phyloP scores from a whole-genome alignment of 192 early-diverging fungal genomes.

The Gaertneriomyces sp. region DNA sequence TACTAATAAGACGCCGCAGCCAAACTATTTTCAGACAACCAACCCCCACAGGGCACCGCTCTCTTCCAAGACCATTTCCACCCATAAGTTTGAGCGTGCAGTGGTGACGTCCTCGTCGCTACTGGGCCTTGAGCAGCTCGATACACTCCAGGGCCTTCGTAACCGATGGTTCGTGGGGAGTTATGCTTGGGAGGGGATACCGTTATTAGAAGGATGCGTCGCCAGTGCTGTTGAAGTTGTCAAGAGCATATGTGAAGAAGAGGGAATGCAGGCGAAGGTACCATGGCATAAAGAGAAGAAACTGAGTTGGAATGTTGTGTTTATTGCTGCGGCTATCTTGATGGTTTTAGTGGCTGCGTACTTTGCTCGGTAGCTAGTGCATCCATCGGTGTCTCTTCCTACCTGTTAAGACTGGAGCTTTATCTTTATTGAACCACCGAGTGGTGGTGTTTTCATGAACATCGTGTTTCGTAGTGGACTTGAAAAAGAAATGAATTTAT shows the following conservation, averaged over 20 bases:
- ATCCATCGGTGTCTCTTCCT: too few species aligned
- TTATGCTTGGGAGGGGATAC: conserved; percentile 47
- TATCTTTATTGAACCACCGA: too few species aligned
- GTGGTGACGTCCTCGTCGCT: conserved; percentile 36
- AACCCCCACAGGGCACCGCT: conserved; percentile 41
- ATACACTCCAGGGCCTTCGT: conserved; percentile 35
- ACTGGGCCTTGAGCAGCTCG: conserved; percentile 22
- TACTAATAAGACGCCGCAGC: not conserved
- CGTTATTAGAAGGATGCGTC: conserved; percentile 56
- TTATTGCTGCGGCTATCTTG: not conserved
- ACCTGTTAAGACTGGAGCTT: too few species aligned
- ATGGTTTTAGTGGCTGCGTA: not conserved
- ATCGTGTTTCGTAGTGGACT: too few species aligned
- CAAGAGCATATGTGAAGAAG: conserved; percentile 14
- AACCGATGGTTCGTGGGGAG: conserved; percentile 50
- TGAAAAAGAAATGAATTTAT: too few species aligned
- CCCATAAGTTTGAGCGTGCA: conserved; percentile 45
- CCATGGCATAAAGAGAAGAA: not conserved
- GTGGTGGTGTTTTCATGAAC: too few species aligned
- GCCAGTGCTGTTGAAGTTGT: conserved; percentile 37
- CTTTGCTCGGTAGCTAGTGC: not conserved
- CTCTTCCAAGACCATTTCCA: conserved; percentile 26
- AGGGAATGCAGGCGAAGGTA: too few species aligned
- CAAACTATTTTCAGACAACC: conserved; percentile 45
- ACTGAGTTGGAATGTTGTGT: not conserved